phyloP scores from a whole-genome alignment of 345 rosid genomes.

The Eucalyptus cladocalyx region DNA sequence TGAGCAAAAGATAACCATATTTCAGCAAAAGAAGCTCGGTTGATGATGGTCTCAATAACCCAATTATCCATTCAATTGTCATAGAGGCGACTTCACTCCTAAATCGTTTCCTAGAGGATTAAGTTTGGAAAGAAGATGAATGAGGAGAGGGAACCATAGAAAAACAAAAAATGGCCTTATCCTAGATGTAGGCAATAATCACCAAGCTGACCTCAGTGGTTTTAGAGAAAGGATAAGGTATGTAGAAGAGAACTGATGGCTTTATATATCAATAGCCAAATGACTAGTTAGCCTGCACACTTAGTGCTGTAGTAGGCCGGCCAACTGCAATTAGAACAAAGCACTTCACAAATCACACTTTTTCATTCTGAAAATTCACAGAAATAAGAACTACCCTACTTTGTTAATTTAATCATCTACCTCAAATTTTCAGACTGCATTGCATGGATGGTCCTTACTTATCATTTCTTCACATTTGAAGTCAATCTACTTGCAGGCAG shows the following conservation, averaged over 20 bases:
- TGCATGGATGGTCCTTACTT: background rate
- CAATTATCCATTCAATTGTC: background rate
- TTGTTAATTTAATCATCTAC: background rate
- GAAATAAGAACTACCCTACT: background rate
- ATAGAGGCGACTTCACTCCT: background rate
- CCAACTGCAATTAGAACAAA: background rate
- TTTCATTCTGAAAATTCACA: background rate
- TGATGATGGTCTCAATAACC: background rate
- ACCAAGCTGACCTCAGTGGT: background rate
- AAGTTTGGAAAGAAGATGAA: background rate
- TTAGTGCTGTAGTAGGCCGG: background rate
- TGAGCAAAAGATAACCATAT: background rate
- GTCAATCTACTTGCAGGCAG: background rate
- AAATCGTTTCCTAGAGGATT: background rate
- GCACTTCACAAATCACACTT: background rate
- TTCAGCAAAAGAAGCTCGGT: background rate
- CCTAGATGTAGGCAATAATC: background rate
- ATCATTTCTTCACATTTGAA: background rate
- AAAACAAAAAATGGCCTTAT: background rate
- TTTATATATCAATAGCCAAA: background rate
- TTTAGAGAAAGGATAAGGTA: background rate
- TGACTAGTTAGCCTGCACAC: background rate
- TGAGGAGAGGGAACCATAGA: background rate
- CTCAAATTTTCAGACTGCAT: background rate
- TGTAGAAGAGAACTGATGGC: background rate